Evolutionary conservation across 2,329 filamentous ascomycete genomes (phyloP), one percentile per base, ranked within the genome.

Genomic region (Tolypocladium ophioglossoides): DNA sequence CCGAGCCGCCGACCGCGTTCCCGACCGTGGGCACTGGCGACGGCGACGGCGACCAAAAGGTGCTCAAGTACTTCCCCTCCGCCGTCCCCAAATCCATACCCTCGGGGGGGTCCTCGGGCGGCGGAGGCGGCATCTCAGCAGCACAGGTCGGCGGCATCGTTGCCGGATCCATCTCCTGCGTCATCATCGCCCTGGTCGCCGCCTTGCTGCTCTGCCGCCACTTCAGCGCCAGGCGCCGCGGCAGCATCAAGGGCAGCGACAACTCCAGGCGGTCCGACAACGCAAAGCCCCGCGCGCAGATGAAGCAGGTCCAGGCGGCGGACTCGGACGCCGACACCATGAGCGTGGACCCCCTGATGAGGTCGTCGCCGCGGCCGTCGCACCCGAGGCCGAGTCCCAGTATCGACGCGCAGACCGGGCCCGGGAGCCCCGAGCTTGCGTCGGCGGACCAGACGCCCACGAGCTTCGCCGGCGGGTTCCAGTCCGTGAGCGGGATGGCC

Each of bases 61-160:
- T 75, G 7, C 61, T 74, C 16, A 78, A 78, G 54, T 67, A 73
- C 55, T 70, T 75, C 37, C 74, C 76, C 0, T 73, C 70, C 2
- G 67, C 69, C 1, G 64, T 78, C 3, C 61, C 72, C 5, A 79
- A 80, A 54, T 18, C 39, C 20, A 27, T 27, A 12, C 39, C 50
- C 9, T 0, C 52, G 32, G n/a, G 16, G 3, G 63, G 66, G 0
- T 56, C 59, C 22, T n/a, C n/a, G n/a, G 58, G 57, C 10, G 62
- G 67, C 46, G 59, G 64, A 35, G 59, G 65, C 24, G 67, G 70
- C 14, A 65, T 78, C 24, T 70, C 72, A 7, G 64, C 60, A 0
- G 70, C 64, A 1, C 68, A 74, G 30, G 66, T 83, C 2, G 79
- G 75, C 3, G 80, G 80, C 2, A 79, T 83, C 24, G 71, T 83